Base-by-base conservation (phyloP, 768 basidiomycete species). In the Coprinellus micaceus region DNA sequence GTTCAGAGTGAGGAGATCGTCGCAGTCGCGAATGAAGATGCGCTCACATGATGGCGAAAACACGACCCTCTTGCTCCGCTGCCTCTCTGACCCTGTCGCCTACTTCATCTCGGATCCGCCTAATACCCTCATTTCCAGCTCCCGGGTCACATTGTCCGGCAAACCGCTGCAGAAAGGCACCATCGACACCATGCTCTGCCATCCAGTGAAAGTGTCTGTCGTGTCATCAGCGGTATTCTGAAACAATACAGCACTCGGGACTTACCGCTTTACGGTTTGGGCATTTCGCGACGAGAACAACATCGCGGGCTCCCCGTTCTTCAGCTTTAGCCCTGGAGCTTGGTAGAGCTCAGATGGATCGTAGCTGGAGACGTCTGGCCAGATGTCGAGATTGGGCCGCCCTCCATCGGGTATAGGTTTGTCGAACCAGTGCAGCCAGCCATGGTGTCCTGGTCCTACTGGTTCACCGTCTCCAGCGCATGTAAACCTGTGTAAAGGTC, bases 341-440 rank as follows among this genome's bases (percentile, higher is more conserved):
- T 79, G 75, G 64, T 79, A 89, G 12, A 91, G 77, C 67, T 93
- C 91, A 1, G 84, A 83, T 5, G 82, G 76, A 2, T 81, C 78
- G 66, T 89, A 91, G 12, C 77, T 78, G 5, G 88, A 86, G 0
- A 84, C 77, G 61, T 91, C 89, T 0, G 91, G 91, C 89, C 89
- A 92, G 33, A 89, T 67, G 69, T 93, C 91, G 46, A 78, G 82
- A 61, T 86, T 89, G 3, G 86, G 84, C 2, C 75, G 81, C 17
- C 90, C 91, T 15, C 88, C 89, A 25, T 80, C 71, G 1, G 84
- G 77, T 11, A 91, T 74, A 1, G 88, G 88, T n/a, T 74, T 63
- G 59, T 83, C 77, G 66, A 89, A 83, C 91, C 91, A 93, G 63
- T 93, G 91, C 19, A 91, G 74, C 91, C 91, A 93, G 26, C 91